phyloP scores from a whole-genome alignment of 768 basidiomycete species.

The Rhizopogon salebrosus region DNA sequence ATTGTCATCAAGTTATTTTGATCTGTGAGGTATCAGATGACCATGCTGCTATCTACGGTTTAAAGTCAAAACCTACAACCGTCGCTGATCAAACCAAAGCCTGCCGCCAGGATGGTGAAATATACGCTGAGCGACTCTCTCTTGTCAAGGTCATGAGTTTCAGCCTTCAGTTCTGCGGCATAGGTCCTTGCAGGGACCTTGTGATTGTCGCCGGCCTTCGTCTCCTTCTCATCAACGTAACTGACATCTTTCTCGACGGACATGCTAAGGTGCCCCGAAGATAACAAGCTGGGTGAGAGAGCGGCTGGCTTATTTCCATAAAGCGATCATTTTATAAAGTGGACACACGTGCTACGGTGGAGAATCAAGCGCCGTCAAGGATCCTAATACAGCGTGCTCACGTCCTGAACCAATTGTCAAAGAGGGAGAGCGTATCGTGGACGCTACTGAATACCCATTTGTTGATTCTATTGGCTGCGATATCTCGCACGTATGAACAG shows the following conservation, averaged over 20 bases:
- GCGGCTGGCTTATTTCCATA: background rate
- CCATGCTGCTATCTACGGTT: background rate
- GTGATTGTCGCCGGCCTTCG: slow-evolving; percentile 5
- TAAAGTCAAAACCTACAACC: slow-evolving; percentile 37
- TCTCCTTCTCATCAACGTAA: slow-evolving; percentile 5
- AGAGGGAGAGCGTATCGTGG: background rate
- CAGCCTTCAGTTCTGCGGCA: slow-evolving; percentile 16
- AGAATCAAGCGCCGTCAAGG: slow-evolving; percentile 1
- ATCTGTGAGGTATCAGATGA: slow-evolving; percentile 31
- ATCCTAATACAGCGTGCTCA: background rate
- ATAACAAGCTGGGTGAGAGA: background rate
- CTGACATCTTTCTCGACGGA: slow-evolving; percentile 13
- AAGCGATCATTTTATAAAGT: slow-evolving; percentile 18
- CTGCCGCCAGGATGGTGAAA: slow-evolving; percentile 61
- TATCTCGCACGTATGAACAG: too few species aligned
- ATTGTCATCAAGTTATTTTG: slow-evolving; percentile 72
- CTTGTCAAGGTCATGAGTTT: slow-evolving; percentile 17
- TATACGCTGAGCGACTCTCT: slow-evolving; percentile 50
- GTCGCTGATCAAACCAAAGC: slow-evolving; percentile 62
- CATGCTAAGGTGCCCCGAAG: slow-evolving; percentile 11
- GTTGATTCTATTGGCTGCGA: too few species aligned
- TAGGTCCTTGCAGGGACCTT: slow-evolving; percentile 20
- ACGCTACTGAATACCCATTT: background rate
- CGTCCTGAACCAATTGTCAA: background rate
- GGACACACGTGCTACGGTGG: slow-evolving; percentile 18